Percentiles rank a stretch among this genome's conserved stretches.
Conservation (phyloP, 1,284 basidiomycete species). For the Thelephora terrestris region DNA sequence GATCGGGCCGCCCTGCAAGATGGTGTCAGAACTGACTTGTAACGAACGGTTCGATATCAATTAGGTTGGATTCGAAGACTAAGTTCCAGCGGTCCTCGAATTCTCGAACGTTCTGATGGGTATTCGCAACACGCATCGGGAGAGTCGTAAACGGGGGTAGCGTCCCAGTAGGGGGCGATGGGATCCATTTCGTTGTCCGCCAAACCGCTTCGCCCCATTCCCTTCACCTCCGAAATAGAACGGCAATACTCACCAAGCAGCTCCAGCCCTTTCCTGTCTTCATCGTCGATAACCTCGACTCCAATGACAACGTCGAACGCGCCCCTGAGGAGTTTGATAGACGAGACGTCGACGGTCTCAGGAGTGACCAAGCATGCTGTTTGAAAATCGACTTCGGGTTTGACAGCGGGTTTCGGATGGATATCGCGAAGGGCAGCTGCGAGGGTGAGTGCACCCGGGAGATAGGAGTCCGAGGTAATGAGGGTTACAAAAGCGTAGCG, state of each 20-base stretch:
- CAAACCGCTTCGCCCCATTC: conserved; percentile 9
- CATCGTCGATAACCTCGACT: conserved; percentile 75
- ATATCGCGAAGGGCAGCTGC: conserved; percentile 77
- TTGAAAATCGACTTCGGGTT: conserved; percentile 61
- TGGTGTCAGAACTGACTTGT: background rate
- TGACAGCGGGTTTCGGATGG: conserved; percentile 45
- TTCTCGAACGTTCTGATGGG: too few species aligned
- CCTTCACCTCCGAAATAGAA: conserved; percentile 3
- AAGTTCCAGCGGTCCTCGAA: too few species aligned
- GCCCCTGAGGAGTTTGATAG: conserved; percentile 72
- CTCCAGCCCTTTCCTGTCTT: conserved; percentile 53
- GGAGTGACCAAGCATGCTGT: conserved; percentile 93
- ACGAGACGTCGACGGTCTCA: conserved; percentile 80
- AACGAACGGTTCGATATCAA: too few species aligned
- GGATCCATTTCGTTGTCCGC: background rate
- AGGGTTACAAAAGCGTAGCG: conserved; percentile 82
- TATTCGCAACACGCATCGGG: too few species aligned
- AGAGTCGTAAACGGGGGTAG: too few species aligned
- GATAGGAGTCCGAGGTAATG: conserved; percentile 82
- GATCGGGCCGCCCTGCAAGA: conserved; percentile 77
- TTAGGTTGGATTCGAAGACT: too few species aligned
- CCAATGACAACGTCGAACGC: conserved; percentile 84
- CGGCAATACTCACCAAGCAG: conserved; percentile 66
- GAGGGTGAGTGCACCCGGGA: conserved; percentile 85
- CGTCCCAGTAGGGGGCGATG: too few species aligned